These are phyloP conservation scores for Didymellaceae sp. DNA, from an alignment of 2,329 filamentous ascomycete species.

Conservation along the genomic window DNA sequence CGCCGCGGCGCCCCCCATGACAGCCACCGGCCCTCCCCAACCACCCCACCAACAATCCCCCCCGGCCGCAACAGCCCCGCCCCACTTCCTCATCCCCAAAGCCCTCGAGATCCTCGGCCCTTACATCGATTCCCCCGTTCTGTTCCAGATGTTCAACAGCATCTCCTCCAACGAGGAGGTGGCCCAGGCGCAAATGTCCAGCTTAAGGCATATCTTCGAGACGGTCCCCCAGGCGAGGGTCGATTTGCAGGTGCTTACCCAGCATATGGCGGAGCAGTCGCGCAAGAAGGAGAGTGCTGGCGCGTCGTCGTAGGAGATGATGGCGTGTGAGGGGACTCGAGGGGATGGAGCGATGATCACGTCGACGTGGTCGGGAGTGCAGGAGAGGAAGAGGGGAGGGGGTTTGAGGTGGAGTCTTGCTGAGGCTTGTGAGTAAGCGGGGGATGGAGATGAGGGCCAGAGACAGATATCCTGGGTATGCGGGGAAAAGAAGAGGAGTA, in stretches of 20 bases:
- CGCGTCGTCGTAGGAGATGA: conserved; percentile 7
- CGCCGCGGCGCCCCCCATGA: conserved; percentile 19
- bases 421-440: no score
- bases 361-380: background rate
- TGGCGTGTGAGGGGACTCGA: background rate
- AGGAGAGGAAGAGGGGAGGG: no score
- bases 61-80: conserved; percentile 20
- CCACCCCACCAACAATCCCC: conserved; percentile 2
- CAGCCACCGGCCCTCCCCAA: conserved; percentile 4
- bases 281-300: conserved; percentile 1
- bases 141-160: conserved; percentile 47
- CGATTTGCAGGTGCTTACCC: conserved; percentile 52
- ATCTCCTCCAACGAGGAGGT: conserved; percentile 43
- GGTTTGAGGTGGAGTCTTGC: no score
- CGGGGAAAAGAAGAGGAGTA: no score
- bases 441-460: no score
- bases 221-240: conserved; percentile 69
- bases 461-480: no score
- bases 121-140: conserved; percentile 51
- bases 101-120: conserved; percentile 53
- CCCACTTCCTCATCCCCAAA: conserved; percentile 44
- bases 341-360: no score
- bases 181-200: conserved; percentile 68
- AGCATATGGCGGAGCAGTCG: conserved; percentile 25
- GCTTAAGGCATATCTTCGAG: conserved; percentile 73